Evolutionary conservation across 805 yeast genomes (phyloP).

Genomic region (Ogataea dorogensis): DNA sequence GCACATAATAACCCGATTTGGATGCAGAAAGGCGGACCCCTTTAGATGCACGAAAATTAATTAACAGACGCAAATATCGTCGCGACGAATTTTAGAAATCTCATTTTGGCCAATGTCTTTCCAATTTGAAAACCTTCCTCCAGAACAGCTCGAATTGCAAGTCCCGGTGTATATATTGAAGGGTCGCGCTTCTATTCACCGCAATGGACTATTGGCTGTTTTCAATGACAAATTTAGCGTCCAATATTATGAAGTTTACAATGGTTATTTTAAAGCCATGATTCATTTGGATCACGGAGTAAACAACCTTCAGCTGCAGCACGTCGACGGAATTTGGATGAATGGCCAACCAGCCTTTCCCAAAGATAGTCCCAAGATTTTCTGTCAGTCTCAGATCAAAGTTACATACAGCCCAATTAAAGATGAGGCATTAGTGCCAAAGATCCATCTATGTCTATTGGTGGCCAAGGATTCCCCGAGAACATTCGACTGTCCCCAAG

Average conservation of each 20-base stretch:
- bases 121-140: conserved; percentile 34
- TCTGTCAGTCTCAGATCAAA: conserved; percentile 17
- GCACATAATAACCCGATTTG: too few relatives aligned
- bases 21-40: too few relatives aligned
- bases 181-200: conserved; percentile 38
- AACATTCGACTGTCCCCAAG: conserved; percentile 63
- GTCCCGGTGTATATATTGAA: conserved; percentile 51
- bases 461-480: conserved; percentile 74
- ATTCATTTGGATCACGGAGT: conserved; percentile 57
- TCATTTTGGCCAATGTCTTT: conserved; percentile 23
- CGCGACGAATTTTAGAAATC: conserved; percentile 2
- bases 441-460: conserved; percentile 73
- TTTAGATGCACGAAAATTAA: too few relatives aligned
- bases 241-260: conserved; percentile 64
- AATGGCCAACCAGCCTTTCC: conserved; percentile 35
- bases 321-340: conserved; percentile 36
- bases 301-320: conserved; percentile 55
- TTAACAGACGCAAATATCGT: too few relatives aligned
- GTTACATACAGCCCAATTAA: conserved; percentile 52
- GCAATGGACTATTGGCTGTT: conserved; percentile 41
- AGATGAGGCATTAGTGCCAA: conserved; percentile 46
- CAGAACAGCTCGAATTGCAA: conserved; percentile 35
- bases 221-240: conserved; percentile 57
- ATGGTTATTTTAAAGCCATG: conserved; percentile 74
- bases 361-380: conserved; percentile 14